phyloP scores from a whole-genome alignment of 129 eudicot species.

The Escallonia herrerae region DNA sequence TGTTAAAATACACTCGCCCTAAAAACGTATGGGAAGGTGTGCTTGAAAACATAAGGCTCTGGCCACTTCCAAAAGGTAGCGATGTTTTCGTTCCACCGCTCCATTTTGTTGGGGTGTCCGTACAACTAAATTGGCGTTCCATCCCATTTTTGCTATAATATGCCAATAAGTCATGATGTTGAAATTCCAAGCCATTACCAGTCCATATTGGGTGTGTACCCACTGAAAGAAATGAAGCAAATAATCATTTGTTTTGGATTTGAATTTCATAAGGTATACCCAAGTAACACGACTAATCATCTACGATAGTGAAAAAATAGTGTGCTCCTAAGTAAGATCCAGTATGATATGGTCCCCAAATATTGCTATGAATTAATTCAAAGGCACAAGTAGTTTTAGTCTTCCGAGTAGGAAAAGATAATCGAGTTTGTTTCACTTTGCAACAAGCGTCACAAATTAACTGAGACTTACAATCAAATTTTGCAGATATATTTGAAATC shows the following conservation, averaged over 20 bases:
- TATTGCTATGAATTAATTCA: neutral
- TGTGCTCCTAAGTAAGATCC: neutral
- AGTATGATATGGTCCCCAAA: neutral
- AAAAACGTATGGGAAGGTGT: slow-evolving; percentile 1
- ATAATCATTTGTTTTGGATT: neutral
- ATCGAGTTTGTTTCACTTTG: too few species aligned
- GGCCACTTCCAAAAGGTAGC: slow-evolving; percentile 1
- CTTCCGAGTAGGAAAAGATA: too few species aligned
- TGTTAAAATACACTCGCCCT: slow-evolving; percentile 6
- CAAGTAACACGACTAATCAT: neutral
- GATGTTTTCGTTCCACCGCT: slow-evolving; percentile 4
- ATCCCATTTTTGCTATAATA: slow-evolving; percentile 4
- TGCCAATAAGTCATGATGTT: neutral
- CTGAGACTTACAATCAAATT: too few species aligned
- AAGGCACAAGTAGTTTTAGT: too few species aligned
- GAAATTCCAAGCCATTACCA: neutral
- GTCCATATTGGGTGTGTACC: neutral
- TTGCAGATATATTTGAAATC: too few species aligned
- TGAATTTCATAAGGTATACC: neutral
- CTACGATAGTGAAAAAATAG: neutral
- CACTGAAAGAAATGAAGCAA: neutral
- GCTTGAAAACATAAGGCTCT: neutral
- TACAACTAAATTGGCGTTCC: too few species aligned
- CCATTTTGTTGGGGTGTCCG: slow-evolving; percentile 8
- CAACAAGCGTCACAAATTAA: too few species aligned